A percentile compares a stretch with the other conserved stretches of the same genome.
phyloP scores from a whole-genome alignment of 495 filamentous ascomycete genomes.

The Massariosphaeria phaeospora region DNA sequence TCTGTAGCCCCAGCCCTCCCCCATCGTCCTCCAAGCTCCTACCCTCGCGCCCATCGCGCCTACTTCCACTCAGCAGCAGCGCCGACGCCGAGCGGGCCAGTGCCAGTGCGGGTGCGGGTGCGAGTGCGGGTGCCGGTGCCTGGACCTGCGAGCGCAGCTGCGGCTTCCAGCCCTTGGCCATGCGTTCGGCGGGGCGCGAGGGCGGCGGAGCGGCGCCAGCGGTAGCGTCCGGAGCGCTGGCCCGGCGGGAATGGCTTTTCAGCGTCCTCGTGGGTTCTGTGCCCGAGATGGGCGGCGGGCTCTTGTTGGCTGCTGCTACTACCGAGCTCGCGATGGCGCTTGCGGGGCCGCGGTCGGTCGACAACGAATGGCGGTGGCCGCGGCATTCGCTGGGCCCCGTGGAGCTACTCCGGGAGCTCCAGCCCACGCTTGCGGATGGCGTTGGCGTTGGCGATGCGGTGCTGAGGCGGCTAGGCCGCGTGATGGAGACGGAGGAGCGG shows the following conservation, averaged over 20 bases:
- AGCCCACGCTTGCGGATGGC: conserved; percentile 7
- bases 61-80: conserved; percentile 14
- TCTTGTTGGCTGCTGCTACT: background rate
- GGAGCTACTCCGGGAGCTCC: conserved; percentile 18
- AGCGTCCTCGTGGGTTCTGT: background rate
- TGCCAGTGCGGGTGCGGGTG: background rate
- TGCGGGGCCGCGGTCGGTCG: background rate
- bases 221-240: conserved; percentile 18
- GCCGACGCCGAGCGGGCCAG: conserved; percentile 1
- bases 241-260: conserved; percentile 2
- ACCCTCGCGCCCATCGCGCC: conserved; percentile 14
- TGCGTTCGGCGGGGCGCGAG: background rate
- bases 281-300: background rate
- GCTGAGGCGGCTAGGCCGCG: conserved; percentile 28
- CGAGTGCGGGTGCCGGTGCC: background rate
- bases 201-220: background rate
- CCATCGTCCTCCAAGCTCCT: conserved; percentile 9
- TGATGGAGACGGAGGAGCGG: conserved; percentile 24
- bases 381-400: conserved; percentile 19
- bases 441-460: conserved; percentile 8
- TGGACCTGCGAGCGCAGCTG: too few species aligned
- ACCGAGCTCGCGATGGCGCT: background rate
- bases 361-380: too few species aligned
- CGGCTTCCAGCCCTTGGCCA: conserved; percentile 21
- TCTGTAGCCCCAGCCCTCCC: background rate